Conservation (phyloP, 768 basidiomycete species). For the Russula sp. region DNA sequence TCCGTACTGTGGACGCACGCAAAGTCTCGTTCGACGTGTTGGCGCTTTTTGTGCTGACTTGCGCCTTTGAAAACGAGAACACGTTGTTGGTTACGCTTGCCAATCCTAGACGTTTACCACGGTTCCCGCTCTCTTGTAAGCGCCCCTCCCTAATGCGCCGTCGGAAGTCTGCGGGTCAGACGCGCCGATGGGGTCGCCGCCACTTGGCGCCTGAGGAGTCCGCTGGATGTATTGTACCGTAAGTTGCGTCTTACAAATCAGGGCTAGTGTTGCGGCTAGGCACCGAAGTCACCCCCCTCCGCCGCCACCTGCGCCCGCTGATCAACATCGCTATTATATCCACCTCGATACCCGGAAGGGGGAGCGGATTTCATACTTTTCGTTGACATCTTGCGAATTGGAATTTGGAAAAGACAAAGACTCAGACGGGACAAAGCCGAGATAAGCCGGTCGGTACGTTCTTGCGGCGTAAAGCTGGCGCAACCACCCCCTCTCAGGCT, state of each 20-base stretch:
- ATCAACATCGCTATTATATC: background rate
- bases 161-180: background rate
- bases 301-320: background rate
- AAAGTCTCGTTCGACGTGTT: background rate
- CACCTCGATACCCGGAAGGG: no score
- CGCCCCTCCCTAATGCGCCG: background rate
- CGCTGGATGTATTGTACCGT: background rate
- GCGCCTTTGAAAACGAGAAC: background rate
- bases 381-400: background rate
- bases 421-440: no score
- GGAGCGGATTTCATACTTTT: background rate
- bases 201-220: background rate
- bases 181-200: background rate
- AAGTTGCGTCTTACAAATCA: background rate
- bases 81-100: background rate
- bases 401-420: background rate
- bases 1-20: background rate
- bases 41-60: no score
- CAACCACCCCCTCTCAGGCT: background rate
- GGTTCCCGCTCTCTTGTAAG: background rate
- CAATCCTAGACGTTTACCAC: background rate
- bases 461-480: background rate
- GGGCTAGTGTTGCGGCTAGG: background rate
- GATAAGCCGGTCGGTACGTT: background rate
- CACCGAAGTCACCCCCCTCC: background rate